Evolutionary conservation across 2,329 filamentous ascomycete species (phyloP).

Genomic region (Didymella pomorum): DNA sequence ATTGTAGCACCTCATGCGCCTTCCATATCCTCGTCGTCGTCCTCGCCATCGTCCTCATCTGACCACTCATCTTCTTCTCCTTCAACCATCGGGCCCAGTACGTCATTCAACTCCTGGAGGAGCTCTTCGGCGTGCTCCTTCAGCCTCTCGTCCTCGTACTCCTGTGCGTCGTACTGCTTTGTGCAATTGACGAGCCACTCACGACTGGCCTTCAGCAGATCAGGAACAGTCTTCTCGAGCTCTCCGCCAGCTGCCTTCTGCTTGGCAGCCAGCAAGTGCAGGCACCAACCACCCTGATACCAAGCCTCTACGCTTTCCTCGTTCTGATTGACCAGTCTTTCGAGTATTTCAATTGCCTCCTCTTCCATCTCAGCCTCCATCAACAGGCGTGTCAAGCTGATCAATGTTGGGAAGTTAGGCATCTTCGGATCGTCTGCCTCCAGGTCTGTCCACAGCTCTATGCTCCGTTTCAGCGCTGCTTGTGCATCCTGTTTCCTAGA

Average conservation of each 20-base stretch:
- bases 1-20: constrained; percentile 42
- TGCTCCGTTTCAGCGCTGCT: constrained; percentile 78
- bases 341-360: constrained; percentile 83
- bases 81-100: constrained; percentile 54
- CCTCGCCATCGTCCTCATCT: constrained; percentile 44
- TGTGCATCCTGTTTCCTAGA: constrained; percentile 78
- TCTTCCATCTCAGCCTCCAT: constrained; percentile 90
- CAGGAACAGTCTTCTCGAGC: constrained; percentile 61
- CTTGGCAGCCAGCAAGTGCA: constrained; percentile 80
- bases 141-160: constrained; percentile 85
- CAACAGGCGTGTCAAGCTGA: constrained; percentile 82
- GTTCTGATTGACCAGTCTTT: constrained; percentile 84
- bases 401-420: constrained; percentile 85
- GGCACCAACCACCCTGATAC: constrained; percentile 96
- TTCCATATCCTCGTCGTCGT: constrained; percentile 52
- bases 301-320: constrained; percentile 94
- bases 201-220: constrained; percentile 75
- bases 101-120: constrained; percentile 58
- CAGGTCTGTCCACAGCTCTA: constrained; percentile 83
- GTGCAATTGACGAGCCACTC: constrained; percentile 85
- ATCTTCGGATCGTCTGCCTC: constrained; percentile 74
- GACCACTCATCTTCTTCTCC: constrained; percentile 55
- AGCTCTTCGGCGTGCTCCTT: constrained; percentile 79
- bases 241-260: constrained; percentile 57
- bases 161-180: constrained; percentile 76